phyloP scores from a whole-genome alignment of 495 filamentous ascomycete genomes.

The Neurospora discreta region DNA sequence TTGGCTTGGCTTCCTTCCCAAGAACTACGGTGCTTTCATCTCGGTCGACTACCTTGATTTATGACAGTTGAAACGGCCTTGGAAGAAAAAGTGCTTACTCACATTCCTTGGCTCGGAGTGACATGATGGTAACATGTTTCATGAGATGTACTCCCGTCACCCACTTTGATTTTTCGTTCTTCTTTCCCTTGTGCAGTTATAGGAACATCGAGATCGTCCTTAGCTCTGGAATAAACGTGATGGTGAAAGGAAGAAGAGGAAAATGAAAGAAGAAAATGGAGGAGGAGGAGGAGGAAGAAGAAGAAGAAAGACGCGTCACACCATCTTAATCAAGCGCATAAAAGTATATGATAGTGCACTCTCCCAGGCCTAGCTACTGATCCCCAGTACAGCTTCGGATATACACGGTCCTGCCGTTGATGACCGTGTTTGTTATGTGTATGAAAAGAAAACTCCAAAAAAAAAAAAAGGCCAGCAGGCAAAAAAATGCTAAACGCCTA shows the following conservation, averaged over 20 bases:
- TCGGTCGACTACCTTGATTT: neutral
- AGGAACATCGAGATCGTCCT: too few species aligned
- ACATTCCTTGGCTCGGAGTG: neutral
- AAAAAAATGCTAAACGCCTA: neutral
- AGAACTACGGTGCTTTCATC: neutral
- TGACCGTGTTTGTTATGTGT: neutral
- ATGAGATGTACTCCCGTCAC: neutral
- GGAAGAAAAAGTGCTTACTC: neutral
- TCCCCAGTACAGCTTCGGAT: neutral
- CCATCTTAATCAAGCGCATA: neutral
- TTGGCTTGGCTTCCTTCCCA: neutral
- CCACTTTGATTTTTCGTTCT: neutral
- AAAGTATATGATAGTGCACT: neutral
- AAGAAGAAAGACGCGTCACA: neutral
- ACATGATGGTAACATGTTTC: neutral
- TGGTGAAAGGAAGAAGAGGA: neutral
- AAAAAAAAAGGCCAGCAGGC: neutral
- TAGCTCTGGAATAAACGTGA: neutral
- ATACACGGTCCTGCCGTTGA: neutral
- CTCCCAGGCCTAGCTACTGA: neutral
- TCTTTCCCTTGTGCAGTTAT: too few species aligned
- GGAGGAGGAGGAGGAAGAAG: too few species aligned
- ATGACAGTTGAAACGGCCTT: neutral
- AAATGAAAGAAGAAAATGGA: too few species aligned
- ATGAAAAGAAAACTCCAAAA: neutral